Evolutionary conservation across 2,329 filamentous ascomycete genomes (phyloP), one percentile per base, ranked within the genome.

Genomic region (Gremmenia infestans): DNA sequence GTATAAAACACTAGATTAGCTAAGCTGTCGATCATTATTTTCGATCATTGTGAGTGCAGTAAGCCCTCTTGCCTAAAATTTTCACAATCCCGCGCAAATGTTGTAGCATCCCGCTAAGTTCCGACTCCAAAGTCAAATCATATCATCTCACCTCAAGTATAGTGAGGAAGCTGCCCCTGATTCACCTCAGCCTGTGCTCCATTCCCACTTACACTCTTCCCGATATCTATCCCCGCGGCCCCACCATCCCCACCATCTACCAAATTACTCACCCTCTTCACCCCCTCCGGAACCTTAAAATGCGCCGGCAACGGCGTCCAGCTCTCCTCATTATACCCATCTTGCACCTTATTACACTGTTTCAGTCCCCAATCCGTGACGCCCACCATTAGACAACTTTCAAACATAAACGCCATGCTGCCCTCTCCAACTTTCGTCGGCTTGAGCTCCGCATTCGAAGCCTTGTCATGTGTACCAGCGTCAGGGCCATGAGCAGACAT

Each of bases 361-460:
- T 83, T 86, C 59, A 89, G 70, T 1, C 85, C 86, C 86, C 86
- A 89, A 60, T 88, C 85, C 2, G 86, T 88, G 23, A 88, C 85
- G 3, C 86, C 86, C 25, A 88, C 80, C 84, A 88, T 88, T 52
- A 87, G 70, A 61, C 76, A 81, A 64, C 81, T 78, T 71, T 85
- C 82, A 73, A 85, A 83, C 81, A 85, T 85, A 56, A 85, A 85
- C 1, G 81, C 82, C 72, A 86, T 78, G 57, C 81, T 83, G 1
- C 78, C 81, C 60, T 81, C 73, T n/a, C 79, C 76, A 46, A 82
- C 76, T 65, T 83, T 84, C 54, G 71, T 68, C 2, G 81, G 81
- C 60, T 78, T 77, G 63, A 85, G 71, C 52, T 79, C 74, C 3
- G 72, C 75, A 62, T 77, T 77, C 42, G 74, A 78, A 6, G 80